Percentiles rank a stretch among this genome's conserved stretches.
phyloP scores from a whole-genome alignment of 495 filamentous ascomycete genomes.

The Trichocladium antarcticum region DNA sequence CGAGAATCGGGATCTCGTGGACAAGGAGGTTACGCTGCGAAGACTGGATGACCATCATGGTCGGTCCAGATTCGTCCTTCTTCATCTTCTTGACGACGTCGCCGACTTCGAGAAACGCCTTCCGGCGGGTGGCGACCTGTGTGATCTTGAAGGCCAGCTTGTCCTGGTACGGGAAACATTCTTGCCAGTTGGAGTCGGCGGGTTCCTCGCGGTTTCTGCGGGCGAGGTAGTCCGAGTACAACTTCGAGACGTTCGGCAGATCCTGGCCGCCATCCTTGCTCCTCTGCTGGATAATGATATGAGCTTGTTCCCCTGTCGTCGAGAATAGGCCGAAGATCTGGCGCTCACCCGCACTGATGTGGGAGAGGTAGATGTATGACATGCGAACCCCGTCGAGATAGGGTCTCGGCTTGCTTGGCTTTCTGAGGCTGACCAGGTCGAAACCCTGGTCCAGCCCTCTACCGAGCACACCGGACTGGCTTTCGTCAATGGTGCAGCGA shows the following conservation, averaged over 20 bases:
- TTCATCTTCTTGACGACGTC: conserved; percentile 79
- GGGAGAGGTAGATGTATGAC: conserved; percentile 81
- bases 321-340: conserved; percentile 94
- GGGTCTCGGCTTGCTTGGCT: conserved; percentile 50
- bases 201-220: conserved; percentile 51
- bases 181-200: conserved; percentile 58
- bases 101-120: conserved; percentile 73
- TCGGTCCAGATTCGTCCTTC: conserved; percentile 66
- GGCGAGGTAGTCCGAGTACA: conserved; percentile 68
- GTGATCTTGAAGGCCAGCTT: conserved; percentile 73
- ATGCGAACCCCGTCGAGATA: conserved; percentile 63
- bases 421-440: conserved; percentile 65
- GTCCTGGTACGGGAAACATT: conserved; percentile 76
- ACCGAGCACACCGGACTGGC: conserved; percentile 79
- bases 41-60: conserved; percentile 81
- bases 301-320: conserved; percentile 62
- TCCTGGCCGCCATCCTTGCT: conserved; percentile 61
- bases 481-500: conserved; percentile 89
- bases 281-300: conserved; percentile 76
- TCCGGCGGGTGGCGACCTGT: conserved; percentile 79
- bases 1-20: conserved; percentile 75
- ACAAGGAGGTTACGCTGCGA: conserved; percentile 68
- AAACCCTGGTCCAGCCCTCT: conserved; percentile 91
- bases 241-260: conserved; percentile 79
- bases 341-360: conserved; percentile 77